Evolutionary conservation across 106 monocot species (phyloP).

Genomic region (Ottelia alismoides): DNA sequence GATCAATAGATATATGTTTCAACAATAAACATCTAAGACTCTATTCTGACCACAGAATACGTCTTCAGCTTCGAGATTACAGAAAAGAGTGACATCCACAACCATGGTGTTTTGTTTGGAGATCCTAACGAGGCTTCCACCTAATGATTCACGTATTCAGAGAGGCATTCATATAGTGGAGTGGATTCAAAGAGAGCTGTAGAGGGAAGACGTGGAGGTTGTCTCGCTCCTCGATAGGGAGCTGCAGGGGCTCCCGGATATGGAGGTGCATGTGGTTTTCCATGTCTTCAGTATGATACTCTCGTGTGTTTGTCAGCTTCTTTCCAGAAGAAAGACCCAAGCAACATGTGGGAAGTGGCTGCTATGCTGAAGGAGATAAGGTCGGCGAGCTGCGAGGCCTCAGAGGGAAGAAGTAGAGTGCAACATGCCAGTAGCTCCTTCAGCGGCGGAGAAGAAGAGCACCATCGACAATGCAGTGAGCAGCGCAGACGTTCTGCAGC

Average conservation of each 20-base stretch:
- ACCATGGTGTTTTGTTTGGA: slow-evolving; percentile 12
- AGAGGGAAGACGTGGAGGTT: neutral
- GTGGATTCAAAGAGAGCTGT: slow-evolving; percentile 2
- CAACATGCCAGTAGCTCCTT: too few relatives aligned
- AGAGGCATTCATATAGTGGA: slow-evolving; percentile 8
- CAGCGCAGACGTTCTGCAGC: too few relatives aligned
- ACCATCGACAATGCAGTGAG: too few relatives aligned
- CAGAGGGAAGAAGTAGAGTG: neutral
- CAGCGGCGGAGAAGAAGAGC: too few relatives aligned
- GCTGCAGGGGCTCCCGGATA: neutral
- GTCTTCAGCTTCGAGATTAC: slow-evolving; percentile 7
- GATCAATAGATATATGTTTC: neutral
- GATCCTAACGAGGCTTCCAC: slow-evolving; percentile 6
- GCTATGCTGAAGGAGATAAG: slow-evolving; percentile 19
- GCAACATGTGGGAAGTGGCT: slow-evolving; percentile 19
- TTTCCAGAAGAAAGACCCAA: slow-evolving; percentile 15
- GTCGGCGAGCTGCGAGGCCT: slow-evolving; percentile 16
- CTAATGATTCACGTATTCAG: slow-evolving; percentile 4
- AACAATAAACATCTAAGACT: too few relatives aligned
- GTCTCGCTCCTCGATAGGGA: slow-evolving; percentile 4
- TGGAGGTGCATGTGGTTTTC: slow-evolving; percentile 11
- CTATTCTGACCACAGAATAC: slow-evolving; percentile 3
- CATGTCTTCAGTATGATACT: slow-evolving; percentile 9
- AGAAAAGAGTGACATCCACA: slow-evolving; percentile 25
- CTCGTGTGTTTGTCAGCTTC: slow-evolving; percentile 5